phyloP scores from a whole-genome alignment of 148 eudicot species.

The Camellia granthamiana region DNA sequence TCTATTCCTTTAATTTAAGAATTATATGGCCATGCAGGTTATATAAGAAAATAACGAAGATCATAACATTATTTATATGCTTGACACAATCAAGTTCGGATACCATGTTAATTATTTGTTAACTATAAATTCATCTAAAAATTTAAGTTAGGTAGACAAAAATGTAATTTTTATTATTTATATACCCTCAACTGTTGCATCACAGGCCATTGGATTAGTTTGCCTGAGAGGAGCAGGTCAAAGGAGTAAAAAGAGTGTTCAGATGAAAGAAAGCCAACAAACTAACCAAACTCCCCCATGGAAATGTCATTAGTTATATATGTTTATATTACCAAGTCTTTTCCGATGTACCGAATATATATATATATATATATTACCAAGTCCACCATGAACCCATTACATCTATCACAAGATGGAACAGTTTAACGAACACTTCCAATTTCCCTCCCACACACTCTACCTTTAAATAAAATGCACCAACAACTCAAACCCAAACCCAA shows the following conservation, averaged over 20 bases:
- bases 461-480: constrained; percentile 12
- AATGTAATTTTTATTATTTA: no score
- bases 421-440: constrained; percentile 38
- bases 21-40: no score
- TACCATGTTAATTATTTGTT: no score
- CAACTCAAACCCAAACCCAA: neutral
- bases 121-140: no score
- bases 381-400: constrained; percentile 32
- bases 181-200: neutral
- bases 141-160: no score
- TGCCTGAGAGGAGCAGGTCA: neutral
- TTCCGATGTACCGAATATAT: no score
- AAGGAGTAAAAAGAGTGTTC: neutral
- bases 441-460: constrained; percentile 4
- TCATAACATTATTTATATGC: no score
- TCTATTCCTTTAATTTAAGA: no score
- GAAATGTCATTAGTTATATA: neutral
- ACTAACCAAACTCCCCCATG: neutral
- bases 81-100: no score
- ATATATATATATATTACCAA: constrained; percentile 11
- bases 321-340: constrained; percentile 41
- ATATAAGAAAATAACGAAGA: no score
- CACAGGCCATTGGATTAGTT: neutral
- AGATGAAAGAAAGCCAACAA: no score
- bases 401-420: constrained; percentile 48